phyloP scores from a whole-genome alignment of 352 stramenopile genomes.

The Pythium guiyangense region DNA sequence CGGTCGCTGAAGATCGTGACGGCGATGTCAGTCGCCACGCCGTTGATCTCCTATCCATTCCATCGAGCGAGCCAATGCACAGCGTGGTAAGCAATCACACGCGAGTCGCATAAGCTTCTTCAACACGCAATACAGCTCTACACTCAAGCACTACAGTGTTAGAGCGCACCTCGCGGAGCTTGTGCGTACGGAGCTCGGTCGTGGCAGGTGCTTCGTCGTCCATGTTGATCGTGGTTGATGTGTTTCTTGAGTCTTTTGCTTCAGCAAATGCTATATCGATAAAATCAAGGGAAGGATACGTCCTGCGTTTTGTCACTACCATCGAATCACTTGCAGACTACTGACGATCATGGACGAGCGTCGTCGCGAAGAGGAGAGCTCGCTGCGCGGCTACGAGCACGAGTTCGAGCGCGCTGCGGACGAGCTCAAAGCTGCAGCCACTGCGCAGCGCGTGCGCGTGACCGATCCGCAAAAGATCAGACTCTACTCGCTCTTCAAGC shows the following conservation, averaged over 20 bases:
- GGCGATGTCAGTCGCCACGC: constrained; percentile 58
- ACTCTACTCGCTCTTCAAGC: constrained; percentile 79
- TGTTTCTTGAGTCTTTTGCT: not conserved
- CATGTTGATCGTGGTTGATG: not conserved
- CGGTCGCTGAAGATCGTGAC: constrained; percentile 77
- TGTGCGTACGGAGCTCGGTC: constrained; percentile 38
- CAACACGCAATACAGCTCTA: not conserved
- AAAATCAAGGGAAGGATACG: not conserved
- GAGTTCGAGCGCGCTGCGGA: constrained; percentile 46
- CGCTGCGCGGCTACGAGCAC: constrained; percentile 36
- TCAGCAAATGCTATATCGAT: not conserved
- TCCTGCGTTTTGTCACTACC: not conserved
- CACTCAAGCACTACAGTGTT: not conserved
- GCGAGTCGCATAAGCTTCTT: no score
- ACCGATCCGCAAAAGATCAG: constrained; percentile 72
- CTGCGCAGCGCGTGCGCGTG: constrained; percentile 21
- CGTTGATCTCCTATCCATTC: constrained; percentile 63
- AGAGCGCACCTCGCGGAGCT: constrained; percentile 25
- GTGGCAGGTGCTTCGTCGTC: constrained; percentile 1
- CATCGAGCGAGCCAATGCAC: no score
- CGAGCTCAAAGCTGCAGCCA: constrained; percentile 29
- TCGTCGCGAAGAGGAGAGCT: constrained; percentile 35
- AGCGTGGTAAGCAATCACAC: not conserved
- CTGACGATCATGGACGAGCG: constrained; percentile 8
- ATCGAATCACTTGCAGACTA: not conserved